Base-by-base conservation (phyloP, 306 rosid species). In the Chamaecrista fasciculata region DNA sequence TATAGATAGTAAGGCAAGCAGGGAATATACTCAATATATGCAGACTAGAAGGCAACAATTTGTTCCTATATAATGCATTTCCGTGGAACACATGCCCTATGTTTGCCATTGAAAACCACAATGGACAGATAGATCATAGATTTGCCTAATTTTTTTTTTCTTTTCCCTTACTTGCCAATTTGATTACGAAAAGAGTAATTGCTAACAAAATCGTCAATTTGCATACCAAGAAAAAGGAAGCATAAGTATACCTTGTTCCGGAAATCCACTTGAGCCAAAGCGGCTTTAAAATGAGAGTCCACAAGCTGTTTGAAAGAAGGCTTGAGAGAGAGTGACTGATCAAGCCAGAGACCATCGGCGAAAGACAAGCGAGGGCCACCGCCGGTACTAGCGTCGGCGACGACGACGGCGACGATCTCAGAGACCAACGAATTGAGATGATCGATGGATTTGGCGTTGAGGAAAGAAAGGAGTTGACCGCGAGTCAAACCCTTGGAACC, bases 301-400 rank as follows among this genome's bases (percentile, higher is more conserved):
- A 86, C 84, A 21, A 85, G 70, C 51, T 90, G 81, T 72, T 90
- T 83, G 84, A 93, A 93, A 53, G 86, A 78, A 66, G 93, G 66
- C 18, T 81, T 84, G 70, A 90, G 81, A 29, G 87, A 25, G 11
- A 93, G 82, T 23, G 90, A 58, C 62, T 69, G 79, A 6, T 93
- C 89, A 18, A 88, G 69, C 98, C 96, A 93, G 18, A 78, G 62
- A 28, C 93, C 88, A 61, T 87, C 66, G 2, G 85, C 87, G 66
- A 83, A 90, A 4, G 85, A 69, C 71, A 93, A 75, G 28, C 73
- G 79, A 20, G 96, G 98, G 2, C 98, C 98, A 15, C 97, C 98
- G 57, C 42, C 26, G 49, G 82, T 66, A 33, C 82, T 63, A 3
- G 73, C 94, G n/a, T 93, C 97, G 20, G 87, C 25, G 69, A 90